phyloP scores from a whole-genome alignment of 2,329 filamentous ascomycete genomes.

The Penicillium polonicum region DNA sequence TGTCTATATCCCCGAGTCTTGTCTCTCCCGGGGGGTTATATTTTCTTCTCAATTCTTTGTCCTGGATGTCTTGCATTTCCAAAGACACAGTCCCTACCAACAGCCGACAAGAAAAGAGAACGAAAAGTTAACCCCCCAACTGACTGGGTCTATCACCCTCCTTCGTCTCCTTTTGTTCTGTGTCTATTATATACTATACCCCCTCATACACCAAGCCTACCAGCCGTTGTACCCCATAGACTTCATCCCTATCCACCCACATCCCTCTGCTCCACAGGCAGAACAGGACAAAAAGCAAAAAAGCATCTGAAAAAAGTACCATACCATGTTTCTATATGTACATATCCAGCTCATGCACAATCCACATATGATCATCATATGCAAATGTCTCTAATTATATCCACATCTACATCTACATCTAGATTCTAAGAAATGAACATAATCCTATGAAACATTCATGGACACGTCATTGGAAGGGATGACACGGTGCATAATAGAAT shows the following conservation, averaged over 20 bases:
- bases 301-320: background rate
- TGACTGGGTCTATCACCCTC: background rate
- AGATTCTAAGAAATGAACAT: background rate
- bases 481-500: conserved; percentile 3
- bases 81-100: background rate
- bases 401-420: background rate
- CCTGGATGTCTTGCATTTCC: background rate
- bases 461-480: background rate
- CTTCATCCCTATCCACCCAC: background rate
- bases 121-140: background rate
- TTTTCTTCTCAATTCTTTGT: background rate
- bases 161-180: background rate
- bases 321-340: background rate
- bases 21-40: background rate
- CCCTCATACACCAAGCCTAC: conserved; percentile 2
- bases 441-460: background rate
- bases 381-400: background rate
- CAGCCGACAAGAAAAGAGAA: background rate
- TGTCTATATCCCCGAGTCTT: conserved; percentile 19
- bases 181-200: conserved; percentile 2
- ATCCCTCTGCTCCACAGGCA: background rate
- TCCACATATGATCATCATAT: background rate
- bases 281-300: background rate
- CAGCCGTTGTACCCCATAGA: conserved; percentile 5
- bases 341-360: background rate